Conservation (phyloP, 2,329 filamentous ascomycete genomes). For the Zymoseptoria tritici region DNA sequence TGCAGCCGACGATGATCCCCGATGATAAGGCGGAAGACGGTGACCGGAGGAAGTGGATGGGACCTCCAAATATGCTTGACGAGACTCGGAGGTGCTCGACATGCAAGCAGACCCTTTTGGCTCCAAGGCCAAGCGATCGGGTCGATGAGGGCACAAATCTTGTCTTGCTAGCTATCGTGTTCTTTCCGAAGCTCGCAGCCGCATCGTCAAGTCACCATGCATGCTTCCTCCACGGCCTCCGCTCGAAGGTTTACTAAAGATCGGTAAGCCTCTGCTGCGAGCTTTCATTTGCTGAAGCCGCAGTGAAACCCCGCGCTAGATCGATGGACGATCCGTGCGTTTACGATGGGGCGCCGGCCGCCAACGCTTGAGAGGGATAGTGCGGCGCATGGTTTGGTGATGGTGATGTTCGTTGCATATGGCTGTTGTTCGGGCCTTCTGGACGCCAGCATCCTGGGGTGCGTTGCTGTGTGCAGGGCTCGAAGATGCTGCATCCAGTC, state of each 20-base stretch:
- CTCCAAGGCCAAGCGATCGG: neutral
- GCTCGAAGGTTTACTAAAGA: neutral
- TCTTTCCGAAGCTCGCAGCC: neutral
- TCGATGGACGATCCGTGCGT: neutral
- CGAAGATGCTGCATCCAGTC: neutral
- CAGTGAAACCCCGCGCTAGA: neutral
- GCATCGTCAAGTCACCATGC: neutral
- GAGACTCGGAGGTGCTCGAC: neutral
- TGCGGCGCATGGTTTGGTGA: neutral
- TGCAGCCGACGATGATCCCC: neutral
- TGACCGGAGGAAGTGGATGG: neutral
- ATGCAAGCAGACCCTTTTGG: neutral
- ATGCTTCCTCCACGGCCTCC: neutral
- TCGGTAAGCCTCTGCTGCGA: neutral
- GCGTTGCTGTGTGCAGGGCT: neutral
- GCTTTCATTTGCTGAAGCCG: conserved; percentile 1
- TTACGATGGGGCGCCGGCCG: neutral
- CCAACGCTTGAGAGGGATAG: neutral
- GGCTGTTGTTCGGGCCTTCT: neutral
- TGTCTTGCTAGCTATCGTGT: neutral
- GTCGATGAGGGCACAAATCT: neutral
- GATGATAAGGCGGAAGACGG: neutral
- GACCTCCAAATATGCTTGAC: neutral
- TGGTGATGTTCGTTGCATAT: neutral
- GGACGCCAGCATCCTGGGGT: neutral